Evolutionary conservation across 2,329 filamentous ascomycete species (phyloP).

Genomic region (Xylariales sp.): DNA sequence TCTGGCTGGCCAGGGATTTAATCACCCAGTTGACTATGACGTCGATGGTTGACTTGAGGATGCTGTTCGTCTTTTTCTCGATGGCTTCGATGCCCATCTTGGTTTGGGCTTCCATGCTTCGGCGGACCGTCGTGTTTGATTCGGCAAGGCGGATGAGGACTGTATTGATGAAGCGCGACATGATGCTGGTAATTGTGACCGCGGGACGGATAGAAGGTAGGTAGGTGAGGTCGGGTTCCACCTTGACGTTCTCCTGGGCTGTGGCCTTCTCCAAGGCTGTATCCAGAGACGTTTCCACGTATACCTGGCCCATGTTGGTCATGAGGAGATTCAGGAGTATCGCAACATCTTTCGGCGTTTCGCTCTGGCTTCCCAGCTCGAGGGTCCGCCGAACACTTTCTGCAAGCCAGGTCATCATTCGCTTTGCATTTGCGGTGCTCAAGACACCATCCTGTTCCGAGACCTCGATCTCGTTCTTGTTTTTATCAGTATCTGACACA

Average conservation of each 20-base stretch:
- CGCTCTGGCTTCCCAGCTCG: conserved; percentile 79
- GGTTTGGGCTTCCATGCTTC: conserved; percentile 82
- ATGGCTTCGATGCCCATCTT: conserved; percentile 69
- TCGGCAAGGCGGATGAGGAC: conserved; percentile 87
- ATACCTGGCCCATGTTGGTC: conserved; percentile 81
- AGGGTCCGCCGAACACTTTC: conserved; percentile 89
- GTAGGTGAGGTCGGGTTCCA: conserved; percentile 83
- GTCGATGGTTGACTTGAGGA: conserved; percentile 54
- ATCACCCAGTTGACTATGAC: conserved; percentile 72
- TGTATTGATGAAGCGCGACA: conserved; percentile 86
- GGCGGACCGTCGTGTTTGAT: conserved; percentile 81
- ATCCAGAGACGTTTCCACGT: conserved; percentile 62
- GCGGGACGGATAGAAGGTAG: conserved; percentile 73
- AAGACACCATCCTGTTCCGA: conserved; percentile 83
- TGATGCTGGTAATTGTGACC: conserved; percentile 85
- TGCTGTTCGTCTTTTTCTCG: conserved; percentile 72
- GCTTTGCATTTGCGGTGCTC: conserved; percentile 82
- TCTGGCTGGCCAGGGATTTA: conserved; percentile 70
- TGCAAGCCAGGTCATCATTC: conserved; percentile 96
- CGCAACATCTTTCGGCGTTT: conserved; percentile 91
- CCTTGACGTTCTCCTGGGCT: conserved; percentile 72
- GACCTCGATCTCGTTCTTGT: conserved; percentile 84
- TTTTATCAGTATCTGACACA: conserved; percentile 67
- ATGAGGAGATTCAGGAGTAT: conserved; percentile 79
- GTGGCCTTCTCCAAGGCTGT: conserved; percentile 70